Conservation (phyloP, 208 protist species). For the Acanthamoeba sp. region DNA sequence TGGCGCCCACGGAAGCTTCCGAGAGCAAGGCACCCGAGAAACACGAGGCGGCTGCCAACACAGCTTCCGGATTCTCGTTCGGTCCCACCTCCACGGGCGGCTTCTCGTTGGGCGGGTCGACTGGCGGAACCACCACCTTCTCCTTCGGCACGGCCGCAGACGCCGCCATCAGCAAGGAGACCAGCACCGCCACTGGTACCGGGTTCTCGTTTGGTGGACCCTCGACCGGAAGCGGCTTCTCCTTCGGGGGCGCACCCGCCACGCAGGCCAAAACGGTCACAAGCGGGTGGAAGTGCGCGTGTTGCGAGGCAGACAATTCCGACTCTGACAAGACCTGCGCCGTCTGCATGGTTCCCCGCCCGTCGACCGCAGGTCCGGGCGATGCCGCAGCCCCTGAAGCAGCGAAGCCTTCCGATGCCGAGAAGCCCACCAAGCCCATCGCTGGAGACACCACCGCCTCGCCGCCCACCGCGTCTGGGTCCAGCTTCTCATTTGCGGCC, state of each 20-base stretch:
- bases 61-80: background rate
- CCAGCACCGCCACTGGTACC: background rate
- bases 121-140: background rate
- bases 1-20: no score
- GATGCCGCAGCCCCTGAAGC: background rate
- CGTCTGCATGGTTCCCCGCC: background rate
- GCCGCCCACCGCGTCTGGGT: no score
- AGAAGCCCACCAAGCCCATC: background rate
- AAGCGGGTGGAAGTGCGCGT: slow-evolving; percentile 19
- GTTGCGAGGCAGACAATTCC: background rate
- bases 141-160: background rate
- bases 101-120: background rate
- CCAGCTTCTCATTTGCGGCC: background rate
- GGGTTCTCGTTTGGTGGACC: background rate
- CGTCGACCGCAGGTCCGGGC: background rate
- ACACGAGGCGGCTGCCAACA: background rate
- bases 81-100: background rate
- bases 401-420: background rate
- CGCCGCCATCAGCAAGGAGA: background rate
- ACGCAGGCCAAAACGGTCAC: no score
- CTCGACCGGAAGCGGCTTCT: background rate
- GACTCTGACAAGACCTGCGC: background rate
- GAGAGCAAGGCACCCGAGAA: background rate
- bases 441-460: no score
- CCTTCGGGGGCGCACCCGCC: background rate